Percentiles rank a stretch among this genome's conserved stretches.
phyloP scores from a whole-genome alignment of 2,329 filamentous ascomycete genomes.

The Triangularia verruculosa region DNA sequence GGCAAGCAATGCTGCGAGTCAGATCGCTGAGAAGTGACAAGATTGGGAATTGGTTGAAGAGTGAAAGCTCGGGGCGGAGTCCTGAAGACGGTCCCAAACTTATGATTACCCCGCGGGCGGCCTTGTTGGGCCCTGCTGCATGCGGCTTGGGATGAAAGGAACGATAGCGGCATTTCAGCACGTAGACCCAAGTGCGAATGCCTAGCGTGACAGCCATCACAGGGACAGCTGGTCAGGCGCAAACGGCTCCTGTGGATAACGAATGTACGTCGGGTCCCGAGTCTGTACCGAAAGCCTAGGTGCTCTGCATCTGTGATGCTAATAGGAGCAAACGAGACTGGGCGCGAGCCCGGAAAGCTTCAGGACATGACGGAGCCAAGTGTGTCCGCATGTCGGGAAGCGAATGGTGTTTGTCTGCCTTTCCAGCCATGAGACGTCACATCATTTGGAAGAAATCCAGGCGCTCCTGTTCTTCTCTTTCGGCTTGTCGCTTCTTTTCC shows the following conservation, averaged over 20 bases:
- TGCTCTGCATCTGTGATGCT: too few species aligned
- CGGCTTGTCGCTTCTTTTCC: slow-evolving; percentile 15
- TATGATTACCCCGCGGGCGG: background rate
- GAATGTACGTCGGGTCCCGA: background rate
- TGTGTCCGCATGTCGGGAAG: background rate
- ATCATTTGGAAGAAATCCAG: slow-evolving; percentile 29
- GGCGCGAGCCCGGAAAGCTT: background rate
- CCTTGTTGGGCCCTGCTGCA: background rate
- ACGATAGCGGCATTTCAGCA: background rate
- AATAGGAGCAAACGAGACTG: too few species aligned
- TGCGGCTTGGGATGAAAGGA: background rate
- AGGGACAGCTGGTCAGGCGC: background rate
- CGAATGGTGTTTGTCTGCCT: background rate
- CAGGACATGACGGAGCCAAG: background rate
- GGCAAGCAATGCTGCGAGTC: background rate
- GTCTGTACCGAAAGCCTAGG: background rate
- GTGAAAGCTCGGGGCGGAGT: background rate
- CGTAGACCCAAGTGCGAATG: background rate
- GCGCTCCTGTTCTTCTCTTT: slow-evolving; percentile 26
- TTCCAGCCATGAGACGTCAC: slow-evolving; percentile 10
- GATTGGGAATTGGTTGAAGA: background rate
- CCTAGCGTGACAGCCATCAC: background rate
- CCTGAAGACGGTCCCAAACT: background rate
- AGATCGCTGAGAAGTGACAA: background rate
- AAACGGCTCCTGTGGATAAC: background rate